These are phyloP conservation scores for Parachaetomium inaequale DNA, from an alignment of 495 filamentous ascomycete species.

Conservation along the genomic window DNA sequence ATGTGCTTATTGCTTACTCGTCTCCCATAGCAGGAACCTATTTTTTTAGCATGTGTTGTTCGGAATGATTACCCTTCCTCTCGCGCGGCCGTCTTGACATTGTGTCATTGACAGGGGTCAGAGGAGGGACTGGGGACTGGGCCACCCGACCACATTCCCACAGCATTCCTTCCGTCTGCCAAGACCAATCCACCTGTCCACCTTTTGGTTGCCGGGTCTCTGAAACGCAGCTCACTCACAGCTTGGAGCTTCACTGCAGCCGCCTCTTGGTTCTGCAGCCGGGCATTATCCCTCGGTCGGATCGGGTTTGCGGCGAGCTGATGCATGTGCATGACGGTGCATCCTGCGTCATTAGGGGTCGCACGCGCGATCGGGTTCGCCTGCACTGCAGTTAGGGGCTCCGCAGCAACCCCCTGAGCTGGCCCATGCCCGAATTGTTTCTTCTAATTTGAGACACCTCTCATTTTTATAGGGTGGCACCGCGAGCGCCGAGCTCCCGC, in stretches of 20 bases:
- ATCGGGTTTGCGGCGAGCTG: neutral
- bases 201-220: neutral
- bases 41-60: neutral
- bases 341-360: slow-evolving; percentile 5
- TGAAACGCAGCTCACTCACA: slow-evolving; percentile 9
- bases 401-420: slow-evolving; percentile 25
- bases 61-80: neutral
- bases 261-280: neutral
- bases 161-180: neutral
- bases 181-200: neutral
- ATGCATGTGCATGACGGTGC: slow-evolving; percentile 18
- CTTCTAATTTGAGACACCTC: slow-evolving; percentile 31
- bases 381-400: slow-evolving; percentile 16
- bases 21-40: neutral
- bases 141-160: neutral
- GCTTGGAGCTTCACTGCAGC: slow-evolving; percentile 3
- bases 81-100: neutral
- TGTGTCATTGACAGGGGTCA: slow-evolving; percentile 8
- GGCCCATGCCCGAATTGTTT: slow-evolving; percentile 26
- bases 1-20: neutral
- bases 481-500: slow-evolving; percentile 12
- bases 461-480: slow-evolving; percentile 30
- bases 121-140: neutral
- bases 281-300: slow-evolving; percentile 3
- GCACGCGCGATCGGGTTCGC: neutral